Evolutionary conservation across 306 rosid species (phyloP), one percentile per base, ranked within the genome.

Genomic region (Vigna angularis): DNA sequence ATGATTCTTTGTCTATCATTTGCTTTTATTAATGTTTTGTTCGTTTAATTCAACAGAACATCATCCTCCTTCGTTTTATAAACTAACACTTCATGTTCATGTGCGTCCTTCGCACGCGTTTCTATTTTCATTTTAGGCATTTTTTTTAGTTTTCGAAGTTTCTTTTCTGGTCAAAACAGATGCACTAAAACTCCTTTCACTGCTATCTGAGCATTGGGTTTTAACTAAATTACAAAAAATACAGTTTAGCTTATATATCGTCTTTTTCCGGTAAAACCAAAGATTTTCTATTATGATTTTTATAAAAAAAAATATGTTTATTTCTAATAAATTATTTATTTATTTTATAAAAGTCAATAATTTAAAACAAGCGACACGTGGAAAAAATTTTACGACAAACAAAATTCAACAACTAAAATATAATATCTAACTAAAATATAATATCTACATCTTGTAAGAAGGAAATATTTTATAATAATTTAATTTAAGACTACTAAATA

Each of bases 21-120:
- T 63, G 12, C 12, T 9, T 2, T 5, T 40, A 6, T 14, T 44
- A 4, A 12, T 66, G 20, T 3, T 20, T 42, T 44, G 52, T 44
- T 66, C 6, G 53, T 1, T 65, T 22, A 1, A 26, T 38, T 73
- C 1, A 28, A 16, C 6, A 28, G 47, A 56, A 16, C 22, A 68
- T 9, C 44, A 52, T 76, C 53, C 0, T 67, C 22, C 15, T 67
- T 2, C 16, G 5, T 7, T 22, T 34, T 3, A 4, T 64, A 64
- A 38, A 36, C 16, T 38, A 72, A 44, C 73, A 67, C 74, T 32
- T 2, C 26, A 56, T 56, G 1, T 17, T 74, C 82, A 74, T 42
- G 84, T 76, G 89, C 83, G 91, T 80, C 20, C 40, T 49, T 65
- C 11, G 34, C 32, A 88, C 84, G 89, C 86, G 66, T 77, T 80